Conservation (phyloP, 352 stramenopile species). For the Globisporangium sylvaticum region DNA sequence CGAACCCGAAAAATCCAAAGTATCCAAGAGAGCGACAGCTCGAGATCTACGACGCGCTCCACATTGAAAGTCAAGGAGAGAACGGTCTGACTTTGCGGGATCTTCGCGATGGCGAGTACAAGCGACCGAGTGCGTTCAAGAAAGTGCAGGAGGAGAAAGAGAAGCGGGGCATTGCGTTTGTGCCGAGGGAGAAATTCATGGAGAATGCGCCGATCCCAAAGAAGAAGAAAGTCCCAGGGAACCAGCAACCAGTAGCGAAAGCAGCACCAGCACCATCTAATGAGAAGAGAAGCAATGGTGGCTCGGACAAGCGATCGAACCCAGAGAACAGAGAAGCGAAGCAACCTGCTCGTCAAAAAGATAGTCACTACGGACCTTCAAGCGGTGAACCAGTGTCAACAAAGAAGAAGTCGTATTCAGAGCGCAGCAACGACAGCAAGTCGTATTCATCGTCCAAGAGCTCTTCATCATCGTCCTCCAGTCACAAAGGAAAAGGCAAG, state of each 20-base stretch:
- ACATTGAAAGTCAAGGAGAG: slow-evolving; percentile 35
- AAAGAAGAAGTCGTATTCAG: slow-evolving; percentile 3
- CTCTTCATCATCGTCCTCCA: background rate
- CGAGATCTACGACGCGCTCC: slow-evolving; percentile 55
- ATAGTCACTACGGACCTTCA: slow-evolving; percentile 37
- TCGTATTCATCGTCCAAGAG: slow-evolving; percentile 1
- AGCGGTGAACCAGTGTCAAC: slow-evolving; percentile 3
- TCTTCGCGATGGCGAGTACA: slow-evolving; percentile 28
- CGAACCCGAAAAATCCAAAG: slow-evolving; percentile 10
- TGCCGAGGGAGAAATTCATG: slow-evolving; percentile 37
- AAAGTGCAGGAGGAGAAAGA: slow-evolving; percentile 45
- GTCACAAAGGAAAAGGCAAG: background rate
- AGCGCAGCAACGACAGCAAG: slow-evolving; percentile 5
- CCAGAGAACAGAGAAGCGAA: slow-evolving; percentile 3
- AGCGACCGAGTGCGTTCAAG: slow-evolving; percentile 52
- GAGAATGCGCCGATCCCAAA: slow-evolving; percentile 54
- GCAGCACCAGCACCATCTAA: background rate
- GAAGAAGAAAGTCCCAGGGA: slow-evolving; percentile 18
- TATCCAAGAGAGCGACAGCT: slow-evolving; percentile 47
- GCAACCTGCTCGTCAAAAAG: slow-evolving; percentile 18
- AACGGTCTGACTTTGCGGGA: slow-evolving; percentile 28
- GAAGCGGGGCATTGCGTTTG: slow-evolving; percentile 33
- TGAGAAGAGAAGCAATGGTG: slow-evolving; percentile 2
- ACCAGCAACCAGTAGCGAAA: background rate
- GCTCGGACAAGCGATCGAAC: slow-evolving; percentile 11